A percentile compares a stretch with the other conserved stretches of the same genome.
These are phyloP conservation scores for Inonotus obliquus DNA, from an alignment of 1,284 basidiomycete genomes.

Conservation along the genomic window DNA sequence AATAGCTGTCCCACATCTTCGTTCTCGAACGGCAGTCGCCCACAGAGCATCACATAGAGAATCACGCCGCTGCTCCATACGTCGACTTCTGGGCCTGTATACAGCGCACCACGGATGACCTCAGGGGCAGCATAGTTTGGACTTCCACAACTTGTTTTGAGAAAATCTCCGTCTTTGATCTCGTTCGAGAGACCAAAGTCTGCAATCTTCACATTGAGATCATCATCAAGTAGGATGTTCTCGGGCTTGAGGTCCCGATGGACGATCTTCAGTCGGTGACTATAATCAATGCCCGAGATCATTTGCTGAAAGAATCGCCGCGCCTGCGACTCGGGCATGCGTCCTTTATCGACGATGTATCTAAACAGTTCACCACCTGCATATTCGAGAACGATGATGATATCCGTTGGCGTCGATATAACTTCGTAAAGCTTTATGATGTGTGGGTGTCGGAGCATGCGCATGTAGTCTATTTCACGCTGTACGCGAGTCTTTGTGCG, in stretches of 20 bases:
- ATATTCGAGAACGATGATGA: constrained; percentile 94
- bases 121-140: constrained; percentile 97
- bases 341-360: constrained; percentile 87
- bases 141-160: constrained; percentile 92
- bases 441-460: constrained; percentile 86
- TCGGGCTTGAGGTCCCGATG: constrained; percentile 96
- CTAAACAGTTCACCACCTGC: constrained; percentile 94
- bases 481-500: constrained; percentile 91
- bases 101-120: constrained; percentile 88
- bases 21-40: constrained; percentile 90
- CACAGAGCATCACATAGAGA: constrained; percentile 92
- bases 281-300: constrained; percentile 94
- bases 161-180: constrained; percentile 91
- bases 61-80: constrained; percentile 98
- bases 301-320: constrained; percentile 95
- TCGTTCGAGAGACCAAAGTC: constrained; percentile 94
- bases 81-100: constrained; percentile 94
- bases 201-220: constrained; percentile 89
- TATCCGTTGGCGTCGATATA: constrained; percentile 88
- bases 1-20: constrained; percentile 90
- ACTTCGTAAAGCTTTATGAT: constrained; percentile 99
- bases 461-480: constrained; percentile 94
- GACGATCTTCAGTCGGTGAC: constrained; percentile 90
- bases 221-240: constrained; percentile 77
- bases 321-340: constrained; percentile 82